Conservation (phyloP, 768 basidiomycete species). For the Boletus eberwhitei region DNA sequence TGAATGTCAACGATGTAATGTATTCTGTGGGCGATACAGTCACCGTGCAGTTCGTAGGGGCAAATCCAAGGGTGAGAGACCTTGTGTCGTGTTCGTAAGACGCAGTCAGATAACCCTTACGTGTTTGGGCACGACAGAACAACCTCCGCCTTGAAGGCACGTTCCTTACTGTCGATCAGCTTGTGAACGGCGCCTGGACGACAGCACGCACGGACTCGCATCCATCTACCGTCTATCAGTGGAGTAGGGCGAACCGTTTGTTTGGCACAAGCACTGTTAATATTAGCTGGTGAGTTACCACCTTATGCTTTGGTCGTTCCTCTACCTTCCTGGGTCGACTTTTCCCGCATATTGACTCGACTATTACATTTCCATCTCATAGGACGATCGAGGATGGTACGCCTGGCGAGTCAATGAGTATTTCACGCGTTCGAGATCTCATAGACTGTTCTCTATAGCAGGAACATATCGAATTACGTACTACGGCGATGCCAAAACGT, state of each 20-base stretch:
- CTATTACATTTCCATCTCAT: neutral
- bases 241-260: conserved; percentile 56
- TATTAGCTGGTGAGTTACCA: conserved; percentile 52
- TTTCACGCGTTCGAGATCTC: neutral
- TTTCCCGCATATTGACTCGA: neutral
- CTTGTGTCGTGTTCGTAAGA: neutral
- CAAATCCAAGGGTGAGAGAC: conserved; percentile 65
- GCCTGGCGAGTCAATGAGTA: conserved; percentile 17
- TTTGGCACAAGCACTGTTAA: conserved; percentile 62
- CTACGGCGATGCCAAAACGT: conserved; percentile 72
- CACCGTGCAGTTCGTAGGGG: conserved; percentile 63
- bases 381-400: conserved; percentile 66
- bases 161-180: conserved; percentile 64
- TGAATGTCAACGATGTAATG: conserved; percentile 47
- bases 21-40: conserved; percentile 62
- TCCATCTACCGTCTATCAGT: conserved; percentile 67
- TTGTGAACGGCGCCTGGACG: conserved; percentile 48
- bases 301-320: neutral
- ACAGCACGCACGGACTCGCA: conserved; percentile 71
- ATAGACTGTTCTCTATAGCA: conserved; percentile 33
- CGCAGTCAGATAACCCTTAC: neutral
- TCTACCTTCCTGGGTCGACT: conserved; percentile 5
- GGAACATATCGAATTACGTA: conserved; percentile 72
- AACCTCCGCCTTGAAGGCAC: conserved; percentile 73
- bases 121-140: conserved; percentile 44